Conservation (phyloP, 2,329 filamentous ascomycete species). For the Periconia digitata region DNA sequence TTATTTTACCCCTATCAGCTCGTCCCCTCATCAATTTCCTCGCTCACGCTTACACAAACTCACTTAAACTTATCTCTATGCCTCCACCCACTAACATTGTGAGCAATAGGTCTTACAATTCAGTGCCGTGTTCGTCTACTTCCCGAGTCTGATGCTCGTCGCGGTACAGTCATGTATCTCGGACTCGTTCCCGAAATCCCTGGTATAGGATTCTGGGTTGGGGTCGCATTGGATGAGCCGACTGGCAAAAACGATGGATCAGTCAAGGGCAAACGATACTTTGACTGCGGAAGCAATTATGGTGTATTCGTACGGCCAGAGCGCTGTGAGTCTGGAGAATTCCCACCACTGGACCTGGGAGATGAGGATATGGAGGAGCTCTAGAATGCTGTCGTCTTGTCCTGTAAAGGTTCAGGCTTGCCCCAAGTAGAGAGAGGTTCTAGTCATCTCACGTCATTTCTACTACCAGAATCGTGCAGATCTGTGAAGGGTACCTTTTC, state of each 20-base stretch:
- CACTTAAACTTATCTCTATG: too few species aligned
- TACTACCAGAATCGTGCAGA: too few species aligned
- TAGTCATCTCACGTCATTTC: too few species aligned
- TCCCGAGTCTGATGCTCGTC: slow-evolving; percentile 66
- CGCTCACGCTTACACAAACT: too few species aligned
- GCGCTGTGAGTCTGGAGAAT: slow-evolving; percentile 75
- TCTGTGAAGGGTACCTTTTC: too few species aligned
- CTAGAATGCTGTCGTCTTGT: too few species aligned
- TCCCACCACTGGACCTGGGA: slow-evolving; percentile 54
- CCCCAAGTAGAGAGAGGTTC: too few species aligned
- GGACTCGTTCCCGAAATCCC: slow-evolving; percentile 76
- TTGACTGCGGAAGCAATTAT: slow-evolving; percentile 67
- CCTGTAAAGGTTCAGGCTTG: too few species aligned
- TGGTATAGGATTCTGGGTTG: slow-evolving; percentile 67
- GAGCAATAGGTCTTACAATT: slow-evolving; percentile 27
- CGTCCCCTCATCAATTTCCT: too few species aligned
- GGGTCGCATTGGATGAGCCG: slow-evolving; percentile 73
- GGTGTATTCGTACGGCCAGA: slow-evolving; percentile 80
- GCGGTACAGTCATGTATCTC: slow-evolving; percentile 71
- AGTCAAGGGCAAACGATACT: slow-evolving; percentile 68
- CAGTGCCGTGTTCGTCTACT: slow-evolving; percentile 44
- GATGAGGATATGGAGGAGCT: slow-evolving; percentile 69
- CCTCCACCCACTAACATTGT: not conserved
- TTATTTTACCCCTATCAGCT: too few species aligned
- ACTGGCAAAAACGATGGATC: slow-evolving; percentile 82